Conservation (phyloP, 179 eudicot genomes). For the Spergularia azorica region DNA sequence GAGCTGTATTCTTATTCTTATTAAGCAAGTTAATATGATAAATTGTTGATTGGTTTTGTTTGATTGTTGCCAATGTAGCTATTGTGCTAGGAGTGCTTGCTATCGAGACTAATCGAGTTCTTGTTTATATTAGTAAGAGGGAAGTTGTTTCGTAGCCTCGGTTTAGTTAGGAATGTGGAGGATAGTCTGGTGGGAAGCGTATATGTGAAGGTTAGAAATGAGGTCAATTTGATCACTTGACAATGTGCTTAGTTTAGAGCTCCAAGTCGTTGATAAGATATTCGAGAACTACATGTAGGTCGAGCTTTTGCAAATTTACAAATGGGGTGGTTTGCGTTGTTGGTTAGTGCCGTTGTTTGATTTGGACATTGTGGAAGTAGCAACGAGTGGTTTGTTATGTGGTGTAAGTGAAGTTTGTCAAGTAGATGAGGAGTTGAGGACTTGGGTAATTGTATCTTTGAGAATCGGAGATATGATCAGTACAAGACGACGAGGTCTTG, state of each 20-base stretch:
- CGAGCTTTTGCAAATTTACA: not conserved
- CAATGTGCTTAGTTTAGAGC: not conserved
- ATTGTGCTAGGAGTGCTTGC: not conserved
- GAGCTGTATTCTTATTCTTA: not conserved
- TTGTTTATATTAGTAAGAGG: not conserved
- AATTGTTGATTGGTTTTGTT: too few relatives aligned
- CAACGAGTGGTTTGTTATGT: not conserved
- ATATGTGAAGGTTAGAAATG: not conserved
- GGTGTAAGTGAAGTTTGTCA: not conserved
- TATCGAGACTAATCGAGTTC: constrained; percentile 2
- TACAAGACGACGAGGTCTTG: not conserved
- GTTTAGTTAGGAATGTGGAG: too few relatives aligned
- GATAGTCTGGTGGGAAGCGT: not conserved
- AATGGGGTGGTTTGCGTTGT: not conserved
- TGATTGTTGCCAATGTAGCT: not conserved
- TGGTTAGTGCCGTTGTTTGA: not conserved
- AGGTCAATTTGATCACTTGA: not conserved
- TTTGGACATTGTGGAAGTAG: not conserved
- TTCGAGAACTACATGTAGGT: not conserved
- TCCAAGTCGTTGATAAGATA: not conserved
- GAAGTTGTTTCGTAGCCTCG: not conserved
- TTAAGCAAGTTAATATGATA: not conserved
- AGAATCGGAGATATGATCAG: too few relatives aligned
- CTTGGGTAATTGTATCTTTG: not conserved
- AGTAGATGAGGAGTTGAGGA: not conserved